Base-by-base conservation (phyloP, 257 asterid species). In the Knoxia roxburghii region DNA sequence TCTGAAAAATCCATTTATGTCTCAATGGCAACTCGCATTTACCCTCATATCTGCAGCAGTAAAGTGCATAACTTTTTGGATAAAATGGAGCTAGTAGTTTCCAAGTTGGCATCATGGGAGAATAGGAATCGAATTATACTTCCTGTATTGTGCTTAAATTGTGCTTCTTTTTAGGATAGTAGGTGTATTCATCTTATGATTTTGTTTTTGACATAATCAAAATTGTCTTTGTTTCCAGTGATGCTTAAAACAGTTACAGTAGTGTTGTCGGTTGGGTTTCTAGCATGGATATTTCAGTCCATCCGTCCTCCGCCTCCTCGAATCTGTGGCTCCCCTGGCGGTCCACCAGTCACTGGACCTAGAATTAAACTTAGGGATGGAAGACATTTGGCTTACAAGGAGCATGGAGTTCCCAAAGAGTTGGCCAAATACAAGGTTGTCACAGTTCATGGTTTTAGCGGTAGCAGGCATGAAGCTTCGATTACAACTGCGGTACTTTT, bases 281-380 rank as follows among this genome's bases (percentile, higher is more conserved):
- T 86, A 51, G 92, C 89, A 20, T 88, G 90, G 92, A 79, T 76
- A 20, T 79, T 84, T 67, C 81, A 78, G 63, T 76, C 78, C 43
- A 68, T 84, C 12, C 61, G 71, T 49, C 93, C 97, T 69, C 91
- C 97, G 30, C 72, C 86, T 8, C 88, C 95, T 1, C 79, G 72
- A 49, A 72, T 80, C 15, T 85, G 97, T 81, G 95, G 94, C 49
- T 85, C 91, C 27, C 76, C 52, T 0, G 79, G 75, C 2, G 89
- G 95, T 63, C 90, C 96, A 18, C 67, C 78, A 26, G n/a, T 86
- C 45, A 82, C 83, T 14, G 93, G 86, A 27, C 82, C 96, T n/a
- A 55, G 96, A 77, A 77, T 90, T 64, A 83, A 72, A 70, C 95
- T 90, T 43, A 80, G 93, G 65, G 91, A 88, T 64, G 95, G 97